A percentile compares a stretch with the other conserved stretches of the same genome.
Conservation (phyloP, 2,329 filamentous ascomycete genomes). For the Aureobasidium sp. region DNA sequence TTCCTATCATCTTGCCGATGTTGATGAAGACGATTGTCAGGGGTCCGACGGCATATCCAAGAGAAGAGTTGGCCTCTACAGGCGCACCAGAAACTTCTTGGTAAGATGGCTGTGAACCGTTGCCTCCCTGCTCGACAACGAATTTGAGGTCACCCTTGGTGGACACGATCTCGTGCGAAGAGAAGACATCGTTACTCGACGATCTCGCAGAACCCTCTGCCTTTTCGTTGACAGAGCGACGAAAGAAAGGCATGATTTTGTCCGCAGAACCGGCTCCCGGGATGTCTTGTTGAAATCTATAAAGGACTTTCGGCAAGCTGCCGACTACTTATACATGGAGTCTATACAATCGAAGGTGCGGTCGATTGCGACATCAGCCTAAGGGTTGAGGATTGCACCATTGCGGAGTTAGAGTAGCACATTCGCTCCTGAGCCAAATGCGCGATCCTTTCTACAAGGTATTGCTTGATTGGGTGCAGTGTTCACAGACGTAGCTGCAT, state of each 20-base stretch:
- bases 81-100: slow-evolving; percentile 56
- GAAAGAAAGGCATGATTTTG: not conserved
- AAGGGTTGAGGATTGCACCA: not conserved
- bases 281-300: not conserved
- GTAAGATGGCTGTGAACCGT: slow-evolving; percentile 43
- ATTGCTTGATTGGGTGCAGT: not conserved
- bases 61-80: slow-evolving; percentile 48
- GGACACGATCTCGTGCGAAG: slow-evolving; percentile 1
- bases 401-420: not conserved
- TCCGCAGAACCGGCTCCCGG: not conserved
- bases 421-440: too few species aligned
- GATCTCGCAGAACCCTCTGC: not conserved
- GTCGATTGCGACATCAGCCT: not conserved
- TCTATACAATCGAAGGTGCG: not conserved
- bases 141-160: slow-evolving; percentile 35
- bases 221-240: not conserved
- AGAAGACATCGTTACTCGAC: not conserved
- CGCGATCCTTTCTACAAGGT: not conserved
- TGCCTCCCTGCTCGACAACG: slow-evolving; percentile 37
- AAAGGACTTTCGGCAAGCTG: not conserved
- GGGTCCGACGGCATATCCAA: slow-evolving; percentile 51
- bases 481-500: not conserved
- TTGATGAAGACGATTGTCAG: slow-evolving; percentile 53
- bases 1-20: slow-evolving; percentile 55
- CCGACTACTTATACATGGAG: not conserved